A percentile compares a stretch with the other conserved stretches of the same genome.
phyloP scores from a whole-genome alignment of 257 asterid genomes.

The Scutellaria barbata region DNA sequence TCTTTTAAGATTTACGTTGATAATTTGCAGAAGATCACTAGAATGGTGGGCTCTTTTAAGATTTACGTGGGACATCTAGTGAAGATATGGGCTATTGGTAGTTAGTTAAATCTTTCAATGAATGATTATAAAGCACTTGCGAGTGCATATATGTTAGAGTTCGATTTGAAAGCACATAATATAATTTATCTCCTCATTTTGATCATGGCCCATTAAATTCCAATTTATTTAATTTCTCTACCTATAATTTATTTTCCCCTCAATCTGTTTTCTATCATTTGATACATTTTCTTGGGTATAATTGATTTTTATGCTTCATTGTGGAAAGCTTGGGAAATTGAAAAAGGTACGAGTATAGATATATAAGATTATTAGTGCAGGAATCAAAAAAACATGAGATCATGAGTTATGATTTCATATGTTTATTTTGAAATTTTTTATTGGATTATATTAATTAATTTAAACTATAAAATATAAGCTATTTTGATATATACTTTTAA shows the following conservation, averaged over 20 bases:
- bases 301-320: not conserved
- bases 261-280: not conserved
- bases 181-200: not conserved
- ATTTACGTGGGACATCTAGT: constrained; percentile 33
- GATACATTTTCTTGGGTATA: not conserved
- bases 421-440: too few relatives aligned
- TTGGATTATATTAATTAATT: too few relatives aligned
- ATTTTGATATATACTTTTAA: too few relatives aligned
- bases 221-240: not conserved
- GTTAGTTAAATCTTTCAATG: not conserved
- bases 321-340: not conserved
- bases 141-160: not conserved
- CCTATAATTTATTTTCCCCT: not conserved
- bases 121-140: not conserved
- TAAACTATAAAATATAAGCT: too few relatives aligned
- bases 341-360: not conserved
- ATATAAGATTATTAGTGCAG: too few relatives aligned
- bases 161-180: constrained; percentile 19
- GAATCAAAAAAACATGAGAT: too few relatives aligned
- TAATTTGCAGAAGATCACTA: constrained; percentile 15
- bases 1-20: not conserved
- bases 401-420: too few relatives aligned
- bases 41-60: constrained; percentile 9
- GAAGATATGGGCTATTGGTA: constrained; percentile 23
- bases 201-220: not conserved